Base-by-base conservation (phyloP, 2,329 filamentous ascomycete genomes). In the Aspergillus carbonarius region DNA sequence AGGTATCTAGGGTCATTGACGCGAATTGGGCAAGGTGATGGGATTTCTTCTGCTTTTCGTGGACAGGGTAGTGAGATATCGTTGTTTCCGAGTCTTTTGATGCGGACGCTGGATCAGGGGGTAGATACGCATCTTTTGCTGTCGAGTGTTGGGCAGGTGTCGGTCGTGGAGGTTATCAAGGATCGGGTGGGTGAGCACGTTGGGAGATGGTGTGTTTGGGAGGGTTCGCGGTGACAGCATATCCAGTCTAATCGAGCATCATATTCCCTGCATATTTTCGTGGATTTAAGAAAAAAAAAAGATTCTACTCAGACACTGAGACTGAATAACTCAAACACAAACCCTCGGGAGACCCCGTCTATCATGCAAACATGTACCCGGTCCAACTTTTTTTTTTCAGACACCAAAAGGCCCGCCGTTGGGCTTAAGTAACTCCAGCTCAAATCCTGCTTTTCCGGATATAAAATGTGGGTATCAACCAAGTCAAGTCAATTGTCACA, bases 91-190 rank as follows among this genome's bases (percentile, higher is more conserved):
- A 75, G 66, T 35, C 60, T 75, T 7, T 60, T 77, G 18, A 70
- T 72, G 63, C 70, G 68, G 47, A 72, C 72, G 1, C 35, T 78
- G 15, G 75, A 77, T 54, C 72, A 76, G 54, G 74, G 74, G 0
- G 71, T 76, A 40, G 76, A 78, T 66, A 67, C 65, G 1, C 76
- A 78, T 66, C 54, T 78, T 1, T 60, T 78, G 15, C 51, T 76
- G 23, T 75, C 75, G 17, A 63, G 61, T 42, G 62, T 68, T 8
- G 60, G 66, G 48, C 55, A 50, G 10, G 60, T 61, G 6, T 58
- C 61, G 34, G 65, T 76, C 15, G 65, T 76, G 1, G 76, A 78
- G 61, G 69, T 78, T 5, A 68, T 76, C 37, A 78, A 78, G 62
- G 75, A 78, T 59, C 68, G 76, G 5, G 62, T 67, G 4, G 76